phyloP scores from a whole-genome alignment of 768 basidiomycete genomes.

The Suillus occidentalis region DNA sequence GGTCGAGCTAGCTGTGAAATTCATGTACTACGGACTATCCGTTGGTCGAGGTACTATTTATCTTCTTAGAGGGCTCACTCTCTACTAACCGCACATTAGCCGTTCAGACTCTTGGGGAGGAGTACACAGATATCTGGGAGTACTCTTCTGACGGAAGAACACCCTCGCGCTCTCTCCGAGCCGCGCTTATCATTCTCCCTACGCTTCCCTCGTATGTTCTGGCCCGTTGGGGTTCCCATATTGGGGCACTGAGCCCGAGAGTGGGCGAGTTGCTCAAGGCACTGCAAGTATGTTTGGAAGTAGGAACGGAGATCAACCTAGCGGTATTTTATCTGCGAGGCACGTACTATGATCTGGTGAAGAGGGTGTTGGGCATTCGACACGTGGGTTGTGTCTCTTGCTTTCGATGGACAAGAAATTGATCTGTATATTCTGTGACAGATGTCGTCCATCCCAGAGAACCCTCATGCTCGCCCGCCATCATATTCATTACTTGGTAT shows the following conservation, averaged over 20 bases:
- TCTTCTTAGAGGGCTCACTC: not conserved
- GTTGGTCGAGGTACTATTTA: slow-evolving; percentile 62
- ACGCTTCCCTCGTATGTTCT: slow-evolving; percentile 65
- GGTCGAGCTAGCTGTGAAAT: slow-evolving; percentile 64
- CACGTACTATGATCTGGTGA: slow-evolving; percentile 72
- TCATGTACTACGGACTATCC: slow-evolving; percentile 74
- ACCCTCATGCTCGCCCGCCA: slow-evolving; percentile 72
- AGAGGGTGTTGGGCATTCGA: slow-evolving; percentile 64
- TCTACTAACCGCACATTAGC: slow-evolving; percentile 41
- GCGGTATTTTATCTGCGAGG: slow-evolving; percentile 80
- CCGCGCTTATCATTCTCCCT: slow-evolving; percentile 62
- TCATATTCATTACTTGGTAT: slow-evolving; percentile 87
- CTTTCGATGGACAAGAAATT: not conserved
- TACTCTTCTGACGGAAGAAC: slow-evolving; percentile 45
- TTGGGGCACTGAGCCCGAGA: slow-evolving; percentile 34
- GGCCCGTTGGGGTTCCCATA: slow-evolving; percentile 45
- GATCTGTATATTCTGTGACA: slow-evolving; percentile 26
- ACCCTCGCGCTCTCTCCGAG: slow-evolving; percentile 47
- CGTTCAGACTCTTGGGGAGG: slow-evolving; percentile 84
- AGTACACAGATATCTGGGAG: slow-evolving; percentile 86
- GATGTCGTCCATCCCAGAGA: slow-evolving; percentile 72
- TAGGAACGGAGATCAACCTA: slow-evolving; percentile 69
- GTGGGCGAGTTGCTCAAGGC: slow-evolving; percentile 31
- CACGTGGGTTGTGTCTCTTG: slow-evolving; percentile 48
- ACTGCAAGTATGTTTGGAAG: slow-evolving; percentile 54